A percentile compares a stretch with the other conserved stretches of the same genome.
Conservation (phyloP, 2,329 filamentous ascomycete genomes). For the Neopestalotiopsis sp. region DNA sequence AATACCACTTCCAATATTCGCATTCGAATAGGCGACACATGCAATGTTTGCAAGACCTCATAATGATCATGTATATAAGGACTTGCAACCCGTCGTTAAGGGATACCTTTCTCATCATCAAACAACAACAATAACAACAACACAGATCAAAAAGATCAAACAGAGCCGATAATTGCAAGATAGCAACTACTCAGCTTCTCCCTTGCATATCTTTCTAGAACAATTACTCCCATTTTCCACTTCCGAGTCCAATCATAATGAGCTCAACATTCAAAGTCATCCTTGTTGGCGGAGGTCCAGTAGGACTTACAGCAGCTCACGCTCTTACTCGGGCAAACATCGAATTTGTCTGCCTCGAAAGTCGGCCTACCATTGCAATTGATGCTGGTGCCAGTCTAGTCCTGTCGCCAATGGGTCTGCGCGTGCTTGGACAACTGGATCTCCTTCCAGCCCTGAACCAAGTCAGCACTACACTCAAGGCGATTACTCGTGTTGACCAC, state of each 20-base stretch:
- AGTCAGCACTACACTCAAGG: slow-evolving; percentile 28
- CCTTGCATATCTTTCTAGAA: not conserved
- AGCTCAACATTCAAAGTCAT: slow-evolving; percentile 24
- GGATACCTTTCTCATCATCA: not conserved
- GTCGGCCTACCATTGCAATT: slow-evolving; percentile 17
- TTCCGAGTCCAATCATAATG: not conserved
- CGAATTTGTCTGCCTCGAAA: slow-evolving; percentile 44
- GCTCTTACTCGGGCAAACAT: slow-evolving; percentile 33
- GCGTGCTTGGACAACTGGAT: slow-evolving; percentile 41
- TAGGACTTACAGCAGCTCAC: slow-evolving; percentile 33
- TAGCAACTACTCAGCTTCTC: not conserved
- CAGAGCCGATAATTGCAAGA: not conserved
- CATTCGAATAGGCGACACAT: not conserved
- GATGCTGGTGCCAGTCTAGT: slow-evolving; percentile 39
- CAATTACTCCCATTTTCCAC: not conserved
- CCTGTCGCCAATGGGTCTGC: slow-evolving; percentile 32
- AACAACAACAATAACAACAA: not conserved
- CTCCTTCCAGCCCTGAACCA: slow-evolving; percentile 29
- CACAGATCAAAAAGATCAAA: not conserved
- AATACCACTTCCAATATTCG: not conserved
- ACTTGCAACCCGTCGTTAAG: not conserved
- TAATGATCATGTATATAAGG: not conserved
- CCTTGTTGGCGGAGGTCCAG: slow-evolving; percentile 33
- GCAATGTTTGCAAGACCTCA: not conserved
- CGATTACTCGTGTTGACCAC: slow-evolving; percentile 31